Evolutionary conservation across 1,284 basidiomycete genomes (phyloP).

Genomic region (Neolentinus lepideus): DNA sequence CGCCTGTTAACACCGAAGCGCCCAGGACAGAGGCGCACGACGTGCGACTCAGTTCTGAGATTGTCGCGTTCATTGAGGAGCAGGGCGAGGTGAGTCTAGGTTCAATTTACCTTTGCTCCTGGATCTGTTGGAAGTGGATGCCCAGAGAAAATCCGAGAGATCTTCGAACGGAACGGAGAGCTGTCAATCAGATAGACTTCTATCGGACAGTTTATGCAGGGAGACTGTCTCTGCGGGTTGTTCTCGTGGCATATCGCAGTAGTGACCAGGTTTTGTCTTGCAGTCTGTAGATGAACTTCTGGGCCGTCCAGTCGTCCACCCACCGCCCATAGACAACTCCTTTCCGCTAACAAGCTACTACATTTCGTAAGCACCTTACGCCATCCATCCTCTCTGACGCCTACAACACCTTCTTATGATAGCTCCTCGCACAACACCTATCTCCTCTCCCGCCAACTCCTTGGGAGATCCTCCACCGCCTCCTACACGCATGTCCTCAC

Average conservation of each 20-base stretch:
- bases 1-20: conserved; percentile 14
- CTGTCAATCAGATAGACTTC: neutral
- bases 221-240: neutral
- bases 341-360: conserved; percentile 47
- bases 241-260: neutral
- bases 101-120: no score
- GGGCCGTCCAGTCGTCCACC: conserved; percentile 26
- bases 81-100: conserved; percentile 13
- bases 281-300: conserved; percentile 31
- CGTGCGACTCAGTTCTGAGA: conserved; percentile 14
- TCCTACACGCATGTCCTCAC: conserved; percentile 51
- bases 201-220: no score
- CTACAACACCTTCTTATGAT: neutral
- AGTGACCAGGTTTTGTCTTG: neutral
- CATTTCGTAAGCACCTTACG: conserved; percentile 39
- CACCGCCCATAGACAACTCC: conserved; percentile 30
- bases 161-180: neutral
- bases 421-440: conserved; percentile 66
- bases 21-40: conserved; percentile 5
- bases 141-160: no score
- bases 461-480: conserved; percentile 46
- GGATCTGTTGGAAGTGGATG: no score
- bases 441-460: conserved; percentile 50
- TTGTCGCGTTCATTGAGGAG: conserved; percentile 15
- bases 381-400: neutral